Evolutionary conservation across 306 rosid species (phyloP), one percentile per base, ranked within the genome.

Genomic region (Comarum palustre): DNA sequence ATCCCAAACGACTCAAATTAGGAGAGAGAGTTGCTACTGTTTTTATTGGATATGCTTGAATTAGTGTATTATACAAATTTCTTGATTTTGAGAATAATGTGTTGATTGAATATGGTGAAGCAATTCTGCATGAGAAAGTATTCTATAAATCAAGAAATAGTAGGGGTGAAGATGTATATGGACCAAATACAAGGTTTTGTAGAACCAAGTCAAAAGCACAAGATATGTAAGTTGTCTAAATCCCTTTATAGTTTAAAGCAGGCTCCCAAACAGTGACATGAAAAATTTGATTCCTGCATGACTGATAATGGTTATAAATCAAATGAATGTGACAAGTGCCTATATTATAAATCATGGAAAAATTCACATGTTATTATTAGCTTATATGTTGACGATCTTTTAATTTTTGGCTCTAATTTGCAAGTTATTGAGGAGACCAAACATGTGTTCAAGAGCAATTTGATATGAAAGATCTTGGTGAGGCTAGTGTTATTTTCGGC

Each of bases 241-340:
- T 68, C 17, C 1, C 47, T 68, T 10, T 31, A 48, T 68, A 29
- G 31, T 27, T 29, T 47, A 16, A 31, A 48, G 15, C 12, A 48
- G 29, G n/a, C 73, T 13, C 60, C 45, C 6, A 68, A 68, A 46
- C 11, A 47, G 3, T 68, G 42, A 10, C 45, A 68, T 68, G 73
- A 47, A 6, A 68, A 47, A 2, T 58, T 58, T 58, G 38, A 27
- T 27, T 25, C 34, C 0, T 27, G 3, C 59, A 20, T 52, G 39
- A 13, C 27, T 58, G 2, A 24, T 1, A 57, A 58, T 58, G 10
- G 38, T 5, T 58, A 8, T 58, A 58, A 29, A 22, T 11, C 27
- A 25, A 27, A 58, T 27, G n/a, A 27, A 25, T 27, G 8, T 25
- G 64, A 58, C 39, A 58, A 58, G 5, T 27, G 10, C 19, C 5